Percentiles rank a stretch among this genome's conserved stretches.
phyloP scores from a whole-genome alignment of 139 green algal species.

The Haematococcus lacustris region DNA sequence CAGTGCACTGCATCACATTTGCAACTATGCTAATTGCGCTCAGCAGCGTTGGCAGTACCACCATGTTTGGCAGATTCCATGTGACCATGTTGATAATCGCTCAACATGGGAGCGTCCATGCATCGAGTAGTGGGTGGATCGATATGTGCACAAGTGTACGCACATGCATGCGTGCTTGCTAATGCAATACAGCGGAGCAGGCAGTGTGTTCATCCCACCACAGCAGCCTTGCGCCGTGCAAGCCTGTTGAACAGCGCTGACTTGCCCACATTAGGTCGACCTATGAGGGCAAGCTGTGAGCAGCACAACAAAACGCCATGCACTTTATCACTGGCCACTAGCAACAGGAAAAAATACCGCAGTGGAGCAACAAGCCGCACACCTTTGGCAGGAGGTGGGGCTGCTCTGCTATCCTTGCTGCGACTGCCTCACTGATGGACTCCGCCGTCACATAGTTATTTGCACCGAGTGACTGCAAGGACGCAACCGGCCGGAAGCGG shows the following conservation, averaged over 20 bases:
- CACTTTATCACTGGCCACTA: neutral
- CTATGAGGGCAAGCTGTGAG: slow-evolving; percentile 65
- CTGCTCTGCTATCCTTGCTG: no score
- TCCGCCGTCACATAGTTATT: no score
- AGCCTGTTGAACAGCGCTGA: slow-evolving; percentile 86
- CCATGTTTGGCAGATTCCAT: neutral
- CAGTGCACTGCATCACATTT: no score
- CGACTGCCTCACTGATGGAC: no score
- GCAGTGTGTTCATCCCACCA: slow-evolving; percentile 41
- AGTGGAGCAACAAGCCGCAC: neutral
- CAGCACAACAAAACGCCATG: neutral
- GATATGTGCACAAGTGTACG: neutral
- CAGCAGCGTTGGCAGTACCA: no score
- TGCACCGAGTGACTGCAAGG: no score
- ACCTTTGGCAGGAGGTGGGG: no score
- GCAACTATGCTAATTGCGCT: neutral
- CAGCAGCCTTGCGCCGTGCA: slow-evolving; percentile 40
- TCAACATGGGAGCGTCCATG: neutral
- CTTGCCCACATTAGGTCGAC: slow-evolving; percentile 88
- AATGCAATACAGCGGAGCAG: neutral
- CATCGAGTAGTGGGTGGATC: neutral
- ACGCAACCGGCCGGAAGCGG: no score
- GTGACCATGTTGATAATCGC: neutral
- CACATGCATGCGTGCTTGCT: neutral
- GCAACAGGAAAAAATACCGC: neutral